Percentiles rank a stretch among this genome's conserved stretches.
Conservation (phyloP, 2,329 filamentous ascomycete species). For the Bertia moriformis region DNA sequence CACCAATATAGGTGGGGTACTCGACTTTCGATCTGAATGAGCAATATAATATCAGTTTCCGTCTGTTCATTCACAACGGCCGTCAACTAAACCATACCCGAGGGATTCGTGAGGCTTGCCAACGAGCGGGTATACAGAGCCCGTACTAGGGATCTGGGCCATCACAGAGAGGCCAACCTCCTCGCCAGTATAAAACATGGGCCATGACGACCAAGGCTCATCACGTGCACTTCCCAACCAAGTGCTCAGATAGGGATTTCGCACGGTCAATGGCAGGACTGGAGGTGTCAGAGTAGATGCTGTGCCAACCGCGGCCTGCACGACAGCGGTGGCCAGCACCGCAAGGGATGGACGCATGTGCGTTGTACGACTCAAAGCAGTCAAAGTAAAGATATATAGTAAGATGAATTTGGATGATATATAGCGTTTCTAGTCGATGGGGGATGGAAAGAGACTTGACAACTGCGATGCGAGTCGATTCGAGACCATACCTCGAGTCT, state of each 20-base stretch:
- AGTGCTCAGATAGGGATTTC: conserved; percentile 44
- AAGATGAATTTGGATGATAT: too few species aligned
- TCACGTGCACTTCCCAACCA: conserved; percentile 55
- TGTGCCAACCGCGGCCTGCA: conserved; percentile 12
- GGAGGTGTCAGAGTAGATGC: conserved; percentile 39
- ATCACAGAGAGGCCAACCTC: conserved; percentile 24
- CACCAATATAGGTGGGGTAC: not conserved
- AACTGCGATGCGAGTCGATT: too few species aligned
- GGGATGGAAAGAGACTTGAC: too few species aligned
- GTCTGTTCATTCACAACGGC: too few species aligned
- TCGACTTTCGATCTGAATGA: not conserved
- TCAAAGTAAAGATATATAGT: too few species aligned
- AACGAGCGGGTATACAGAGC: conserved; percentile 1
- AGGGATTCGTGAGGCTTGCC: conserved; percentile 1
- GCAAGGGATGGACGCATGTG: conserved; percentile 6
- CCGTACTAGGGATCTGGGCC: conserved; percentile 3
- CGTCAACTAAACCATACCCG: not conserved
- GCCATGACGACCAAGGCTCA: conserved; percentile 70
- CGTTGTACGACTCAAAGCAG: too few species aligned
- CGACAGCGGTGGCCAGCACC: conserved; percentile 14
- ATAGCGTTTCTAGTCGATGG: too few species aligned
- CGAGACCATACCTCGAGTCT: too few species aligned
- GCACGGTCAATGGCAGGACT: conserved; percentile 39
- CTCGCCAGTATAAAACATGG: conserved; percentile 68
- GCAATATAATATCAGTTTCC: too few species aligned